Percentiles rank a stretch among this genome's conserved stretches.
Conservation (phyloP, 2,329 filamentous ascomycete species). For the Fusarium palustre region DNA sequence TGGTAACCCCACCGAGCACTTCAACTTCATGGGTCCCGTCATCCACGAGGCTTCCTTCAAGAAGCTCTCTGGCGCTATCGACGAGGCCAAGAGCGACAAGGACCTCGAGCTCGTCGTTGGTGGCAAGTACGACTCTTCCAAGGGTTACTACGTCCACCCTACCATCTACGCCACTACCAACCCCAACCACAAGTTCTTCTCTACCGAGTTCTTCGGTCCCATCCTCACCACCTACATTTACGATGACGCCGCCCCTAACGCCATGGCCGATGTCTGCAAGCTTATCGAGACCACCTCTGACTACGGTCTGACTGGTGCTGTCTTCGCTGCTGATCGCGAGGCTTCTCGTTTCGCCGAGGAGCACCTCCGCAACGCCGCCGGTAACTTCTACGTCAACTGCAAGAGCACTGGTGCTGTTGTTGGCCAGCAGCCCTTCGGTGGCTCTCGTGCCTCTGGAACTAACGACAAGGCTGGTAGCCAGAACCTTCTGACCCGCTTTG, state of each 20-base stretch:
- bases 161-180: constrained; percentile 83
- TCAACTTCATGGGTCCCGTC: constrained; percentile 88
- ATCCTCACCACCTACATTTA: constrained; percentile 81
- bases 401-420: constrained; percentile 82
- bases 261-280: constrained; percentile 70
- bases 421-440: constrained; percentile 79
- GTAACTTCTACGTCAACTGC: constrained; percentile 89
- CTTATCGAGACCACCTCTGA: constrained; percentile 78
- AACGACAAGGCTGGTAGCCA: constrained; percentile 79
- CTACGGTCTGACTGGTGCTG: constrained; percentile 81
- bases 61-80: constrained; percentile 81
- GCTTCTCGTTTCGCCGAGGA: constrained; percentile 77
- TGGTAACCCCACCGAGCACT: constrained; percentile 74
- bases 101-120: constrained; percentile 80
- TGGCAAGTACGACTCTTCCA: constrained; percentile 79
- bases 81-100: constrained; percentile 80
- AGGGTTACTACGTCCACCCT: constrained; percentile 86
- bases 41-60: constrained; percentile 86
- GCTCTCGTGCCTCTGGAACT: constrained; percentile 74
- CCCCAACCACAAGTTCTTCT: constrained; percentile 78
- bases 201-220: constrained; percentile 85
- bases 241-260: constrained; percentile 70
- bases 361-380: constrained; percentile 76
- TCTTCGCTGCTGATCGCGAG: constrained; percentile 77
- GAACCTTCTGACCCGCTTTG: constrained; percentile 73